Evolutionary conservation across 345 rosid species (phyloP), one percentile per base, ranked within the genome.

Genomic region (Viola odorata): DNA sequence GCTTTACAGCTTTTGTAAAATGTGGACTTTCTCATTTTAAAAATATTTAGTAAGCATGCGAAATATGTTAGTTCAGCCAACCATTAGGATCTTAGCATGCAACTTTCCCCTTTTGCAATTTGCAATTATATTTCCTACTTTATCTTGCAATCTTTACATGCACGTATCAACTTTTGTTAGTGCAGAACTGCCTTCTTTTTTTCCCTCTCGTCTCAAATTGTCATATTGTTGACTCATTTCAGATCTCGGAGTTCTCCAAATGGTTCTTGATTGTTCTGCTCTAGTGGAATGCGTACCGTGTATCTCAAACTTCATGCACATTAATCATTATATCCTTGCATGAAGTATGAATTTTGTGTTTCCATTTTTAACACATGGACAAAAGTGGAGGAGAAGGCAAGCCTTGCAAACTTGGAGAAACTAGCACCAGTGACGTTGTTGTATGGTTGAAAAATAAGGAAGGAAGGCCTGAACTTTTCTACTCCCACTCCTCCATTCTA

Each of bases 381-480:
- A 13, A 56, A 56, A 38, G 45, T 54, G 73, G 64, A 23, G 32
- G 32, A 64, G 61, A 32, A 50, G 45, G 47, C 65, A 68, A 67
- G 53, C 67, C 63, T 58, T 74, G 57, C 68, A 66, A 64, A 61
- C 71, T 76, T 57, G 83, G 79, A 69, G 74, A 73, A 39, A 62
- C 11, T 57, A 53, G 65, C 58, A 73, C 82, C 5, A 73, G 77
- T 61, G 84, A 79, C 42, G 52, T 73, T 53, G 51, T 57, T 51
- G 5, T 77, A n/a, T 11, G 45, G 50, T 73, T 79, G 73, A 72
- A 54, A 72, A 73, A 78, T 47, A 6, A 53, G 48, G 78, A 67
- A 44, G 83, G 83, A 69, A 76, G 78, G 61, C 74, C 81, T 36
- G 78, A 83, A 63, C 37, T 42, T 45, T 76, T 80, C 53, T 68